Evolutionary conservation across 2,329 filamentous ascomycete species (phyloP), one percentile per base, ranked within the genome.

Genomic region (Talaromyces piceae): DNA sequence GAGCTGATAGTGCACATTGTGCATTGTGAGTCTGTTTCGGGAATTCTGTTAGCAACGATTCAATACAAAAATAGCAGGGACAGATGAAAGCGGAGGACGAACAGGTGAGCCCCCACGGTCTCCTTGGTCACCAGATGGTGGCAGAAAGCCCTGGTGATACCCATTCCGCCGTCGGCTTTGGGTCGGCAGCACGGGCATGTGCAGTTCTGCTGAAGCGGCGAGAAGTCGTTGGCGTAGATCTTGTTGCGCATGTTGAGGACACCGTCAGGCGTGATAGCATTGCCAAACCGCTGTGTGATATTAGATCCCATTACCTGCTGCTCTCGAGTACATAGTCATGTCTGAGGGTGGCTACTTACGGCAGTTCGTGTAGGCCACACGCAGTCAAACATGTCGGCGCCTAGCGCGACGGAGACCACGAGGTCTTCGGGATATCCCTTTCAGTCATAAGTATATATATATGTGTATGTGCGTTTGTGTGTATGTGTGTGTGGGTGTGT

Each of bases 301-400:
- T n/a, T n/a, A n/a, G n/a, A n/a, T n/a, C n/a, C n/a, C n/a, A n/a
- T n/a, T n/a, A n/a, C n/a, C n/a, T n/a, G n/a, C n/a, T n/a, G n/a
- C n/a, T n/a, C n/a, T n/a, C n/a, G n/a, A n/a, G n/a, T n/a, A n/a
- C n/a, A n/a, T n/a, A n/a, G n/a, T 22, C 11, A 16, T 23, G 4
- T 31, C 5, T 12, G 18, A 45, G 27, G 22, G 27, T 30, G 28
- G 30, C 27, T 12, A 64, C 77, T 65, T 71, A 82, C 79, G 6
- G 93, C 93, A 30, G 93, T 98, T 49, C 93, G 79, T 4, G 93
- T 97, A 1, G 93, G 94, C 93, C 93, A 98, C 5, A 98, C 93
- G 65, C 94, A 98, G 71, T 98, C 93, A 66, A 98, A 98, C 93
- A 98, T 98, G 71, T 98, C 93, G 45, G 93, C 93, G 3, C 93